These are phyloP conservation scores for Henckelia pumila DNA, from an alignment of 257 asterid genomes.

Conservation along the genomic window DNA sequence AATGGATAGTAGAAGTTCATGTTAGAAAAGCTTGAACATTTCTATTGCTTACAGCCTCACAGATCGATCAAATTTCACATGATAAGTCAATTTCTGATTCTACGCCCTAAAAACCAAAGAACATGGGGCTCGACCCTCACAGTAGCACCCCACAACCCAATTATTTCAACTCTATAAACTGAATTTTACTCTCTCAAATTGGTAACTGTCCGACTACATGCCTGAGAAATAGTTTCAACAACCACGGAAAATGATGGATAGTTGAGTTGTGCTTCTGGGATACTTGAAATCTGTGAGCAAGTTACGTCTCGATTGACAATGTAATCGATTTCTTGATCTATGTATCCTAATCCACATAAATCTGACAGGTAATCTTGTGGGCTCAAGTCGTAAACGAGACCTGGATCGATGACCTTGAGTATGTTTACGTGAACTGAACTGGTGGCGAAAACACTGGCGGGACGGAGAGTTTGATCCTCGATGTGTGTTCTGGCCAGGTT, in stretches of 20 bases:
- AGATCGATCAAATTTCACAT: conserved; percentile 26
- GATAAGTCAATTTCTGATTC: conserved; percentile 31
- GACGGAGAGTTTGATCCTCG: conserved; percentile 15
- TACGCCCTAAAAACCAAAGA: conserved; percentile 26
- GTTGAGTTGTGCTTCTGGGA: conserved; percentile 31
- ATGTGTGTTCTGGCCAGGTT: conserved; percentile 23
- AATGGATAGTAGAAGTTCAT: conserved; percentile 34
- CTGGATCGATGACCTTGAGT: conserved; percentile 30
- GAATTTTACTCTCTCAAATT: conserved; percentile 34
- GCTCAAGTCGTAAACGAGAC: conserved; percentile 35
- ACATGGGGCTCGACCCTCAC: conserved; percentile 30
- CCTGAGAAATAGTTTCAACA: conserved; percentile 14
- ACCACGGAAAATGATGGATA: conserved; percentile 36
- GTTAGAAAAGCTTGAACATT: conserved; percentile 31
- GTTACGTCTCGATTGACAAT: conserved; percentile 18
- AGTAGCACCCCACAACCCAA: conserved; percentile 12
- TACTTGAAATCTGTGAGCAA: conserved; percentile 24
- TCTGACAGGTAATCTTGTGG: conserved; percentile 36
- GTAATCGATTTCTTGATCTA: conserved; percentile 22
- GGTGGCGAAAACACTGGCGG: conserved; percentile 20
- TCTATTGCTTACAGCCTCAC: neutral
- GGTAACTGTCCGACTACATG: conserved; percentile 34
- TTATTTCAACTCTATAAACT: conserved; percentile 7
- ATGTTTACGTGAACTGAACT: conserved; percentile 43
- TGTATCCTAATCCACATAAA: conserved; percentile 37